These are phyloP conservation scores for Bryum argenteum DNA, from an alignment of 225 moss, liverwort and hornwort species.

Conservation along the genomic window DNA sequence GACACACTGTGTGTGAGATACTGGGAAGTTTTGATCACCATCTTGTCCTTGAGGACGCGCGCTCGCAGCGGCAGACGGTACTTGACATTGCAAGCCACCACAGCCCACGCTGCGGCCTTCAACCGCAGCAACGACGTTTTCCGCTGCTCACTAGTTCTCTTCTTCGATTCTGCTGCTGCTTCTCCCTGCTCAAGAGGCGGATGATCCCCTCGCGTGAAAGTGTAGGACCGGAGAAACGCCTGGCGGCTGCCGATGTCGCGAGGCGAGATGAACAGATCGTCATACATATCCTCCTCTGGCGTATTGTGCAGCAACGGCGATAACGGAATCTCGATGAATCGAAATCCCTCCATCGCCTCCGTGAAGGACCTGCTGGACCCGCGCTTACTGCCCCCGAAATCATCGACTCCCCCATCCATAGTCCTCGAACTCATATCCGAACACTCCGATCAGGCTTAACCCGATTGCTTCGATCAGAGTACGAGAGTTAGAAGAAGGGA, in stretches of 20 bases:
- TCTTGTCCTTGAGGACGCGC: conserved; percentile 34
- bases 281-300: conserved; percentile 4
- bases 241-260: conserved; percentile 51
- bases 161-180: background rate
- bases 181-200: background rate
- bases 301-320: conserved; percentile 23
- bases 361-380: conserved; percentile 17
- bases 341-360: conserved; percentile 23
- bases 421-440: background rate
- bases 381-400: conserved; percentile 10
- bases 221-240: conserved; percentile 49
- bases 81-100: conserved; percentile 36
- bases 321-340: conserved; percentile 32
- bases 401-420: background rate
- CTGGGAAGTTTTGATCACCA: conserved; percentile 31
- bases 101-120: conserved; percentile 52
- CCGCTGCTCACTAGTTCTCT: background rate
- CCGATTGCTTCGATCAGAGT: too few relatives aligned
- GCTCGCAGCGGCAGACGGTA: conserved; percentile 42
- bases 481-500: too few relatives aligned
- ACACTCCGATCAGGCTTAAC: too few relatives aligned
- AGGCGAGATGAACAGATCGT: conserved; percentile 33
- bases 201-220: conserved; percentile 37
- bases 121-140: conserved; percentile 39
- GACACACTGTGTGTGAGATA: conserved; percentile 34